Evolutionary conservation across 306 rosid species (phyloP), one percentile per base, ranked within the genome.

Genomic region (Delonix regia): DNA sequence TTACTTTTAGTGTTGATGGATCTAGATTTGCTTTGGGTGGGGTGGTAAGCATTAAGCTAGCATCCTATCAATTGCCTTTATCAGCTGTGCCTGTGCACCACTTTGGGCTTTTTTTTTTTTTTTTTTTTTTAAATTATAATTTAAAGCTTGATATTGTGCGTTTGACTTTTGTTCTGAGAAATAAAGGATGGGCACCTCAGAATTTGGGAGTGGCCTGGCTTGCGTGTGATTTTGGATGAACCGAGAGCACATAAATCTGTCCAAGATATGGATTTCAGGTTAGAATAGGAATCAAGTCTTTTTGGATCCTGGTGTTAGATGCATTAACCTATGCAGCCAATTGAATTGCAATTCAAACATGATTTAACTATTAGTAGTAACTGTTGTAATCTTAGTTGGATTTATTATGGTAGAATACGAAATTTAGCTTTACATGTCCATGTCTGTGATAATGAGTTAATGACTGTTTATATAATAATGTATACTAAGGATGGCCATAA

Each of bases 181-280:
- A 78, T 68, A 53, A 71, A 95, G 98, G 91, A 95, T 81, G 98
- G 99, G 72, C 88, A 87, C 91, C 82, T 95, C 83, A 89, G 94
- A 87, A 91, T 92, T 78, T 83, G 91, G 86, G 88, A 87, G 81
- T 95, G 97, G 94, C 98, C 99, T 47, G 82, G 88, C 88, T 75
- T 95, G 85, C 71, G 79, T 24, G 25, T 65, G 44, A 87, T 95
- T 75, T 87, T 95, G 87, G 98, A 95, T 76, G 95, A 95, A 85
- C 95, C 97, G 4, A 90, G 76, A 65, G 97, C 96, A 0, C 99
- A 95, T 78, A 92, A 86, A 63, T 91, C 97, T 42, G 87, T 95
- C 42, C 87, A 78, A 38, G 97, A 95, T 79, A 89, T 95, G 87
- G 99, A 95, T 85, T 95, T 92, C 64, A 95, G 99, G 99, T 92